These are phyloP conservation scores for Lignosus rhinocerotis DNA, from an alignment of 1,284 basidiomycete species.

Conservation along the genomic window DNA sequence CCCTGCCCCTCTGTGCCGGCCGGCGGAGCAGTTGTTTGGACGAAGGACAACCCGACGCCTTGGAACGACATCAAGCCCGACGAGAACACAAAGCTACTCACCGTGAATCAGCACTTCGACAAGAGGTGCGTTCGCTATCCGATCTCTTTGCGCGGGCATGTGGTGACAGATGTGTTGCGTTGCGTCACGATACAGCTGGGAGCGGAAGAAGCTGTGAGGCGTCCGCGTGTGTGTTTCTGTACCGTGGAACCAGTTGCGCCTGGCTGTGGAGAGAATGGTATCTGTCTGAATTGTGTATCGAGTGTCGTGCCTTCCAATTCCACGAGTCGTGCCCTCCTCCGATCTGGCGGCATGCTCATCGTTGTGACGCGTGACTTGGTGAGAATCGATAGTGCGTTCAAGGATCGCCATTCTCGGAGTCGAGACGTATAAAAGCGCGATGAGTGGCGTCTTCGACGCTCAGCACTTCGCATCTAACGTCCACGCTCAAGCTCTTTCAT, in stretches of 20 bases:
- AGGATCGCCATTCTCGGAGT: background rate
- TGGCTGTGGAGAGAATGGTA: background rate
- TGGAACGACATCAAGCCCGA: slow-evolving; percentile 76
- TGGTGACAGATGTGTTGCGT: slow-evolving; percentile 9
- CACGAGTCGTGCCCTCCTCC: slow-evolving; percentile 13
- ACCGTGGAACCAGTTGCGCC: slow-evolving; percentile 1
- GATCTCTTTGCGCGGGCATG: background rate
- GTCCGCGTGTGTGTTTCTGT: background rate
- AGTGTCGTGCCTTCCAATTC: slow-evolving; percentile 5
- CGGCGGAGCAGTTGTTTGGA: slow-evolving; percentile 66
- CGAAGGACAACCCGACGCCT: slow-evolving; percentile 76
- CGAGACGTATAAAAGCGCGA: background rate
- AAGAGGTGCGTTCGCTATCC: slow-evolving; percentile 50
- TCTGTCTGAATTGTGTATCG: background rate
- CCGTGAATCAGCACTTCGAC: slow-evolving; percentile 71
- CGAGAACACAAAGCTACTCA: slow-evolving; percentile 69
- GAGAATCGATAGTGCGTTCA: background rate
- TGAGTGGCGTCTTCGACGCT: background rate
- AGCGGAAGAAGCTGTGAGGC: slow-evolving; percentile 63
- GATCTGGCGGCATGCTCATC: background rate
- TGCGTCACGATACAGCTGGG: slow-evolving; percentile 52
- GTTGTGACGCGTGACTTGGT: background rate
- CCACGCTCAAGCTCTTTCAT: background rate
- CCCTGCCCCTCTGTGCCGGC: background rate
- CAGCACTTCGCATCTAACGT: background rate